These are phyloP conservation scores for Quercus aquifolioides DNA, from an alignment of 306 rosid genomes.

Conservation along the genomic window DNA sequence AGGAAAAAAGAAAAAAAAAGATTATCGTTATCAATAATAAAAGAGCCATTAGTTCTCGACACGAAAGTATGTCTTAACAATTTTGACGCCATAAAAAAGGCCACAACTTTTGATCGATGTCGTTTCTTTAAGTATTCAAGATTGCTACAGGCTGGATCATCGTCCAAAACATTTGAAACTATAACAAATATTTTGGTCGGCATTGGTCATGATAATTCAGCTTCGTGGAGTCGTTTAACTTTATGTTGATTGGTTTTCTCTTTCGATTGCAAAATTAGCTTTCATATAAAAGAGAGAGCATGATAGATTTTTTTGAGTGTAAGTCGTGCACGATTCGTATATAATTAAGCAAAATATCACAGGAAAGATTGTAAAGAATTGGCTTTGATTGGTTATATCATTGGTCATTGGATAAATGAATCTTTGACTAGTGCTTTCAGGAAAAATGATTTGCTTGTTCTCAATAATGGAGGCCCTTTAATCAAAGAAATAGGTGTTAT, in stretches of 20 bases:
- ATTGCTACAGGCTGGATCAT: constrained; percentile 22
- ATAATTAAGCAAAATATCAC: constrained; percentile 31
- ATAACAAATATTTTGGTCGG: neutral
- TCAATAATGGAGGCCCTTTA: constrained; percentile 47
- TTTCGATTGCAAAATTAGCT: constrained; percentile 26
- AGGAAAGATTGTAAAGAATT: constrained; percentile 13
- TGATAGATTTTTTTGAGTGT: constrained; percentile 23
- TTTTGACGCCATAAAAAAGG: neutral
- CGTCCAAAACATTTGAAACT: constrained; percentile 18
- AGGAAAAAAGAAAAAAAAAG: neutral
- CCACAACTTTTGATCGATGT: constrained; percentile 2
- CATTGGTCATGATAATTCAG: constrained; percentile 9
- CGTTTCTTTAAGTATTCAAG: neutral
- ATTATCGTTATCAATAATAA: constrained; percentile 8
- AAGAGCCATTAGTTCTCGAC: neutral
- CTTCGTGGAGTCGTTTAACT: constrained; percentile 22
- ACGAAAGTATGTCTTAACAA: constrained; percentile 2
- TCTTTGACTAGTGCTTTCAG: constrained; percentile 49
- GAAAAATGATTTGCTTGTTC: constrained; percentile 35
- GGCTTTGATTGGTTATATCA: constrained; percentile 29
- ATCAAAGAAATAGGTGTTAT: constrained; percentile 28
- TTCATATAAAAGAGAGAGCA: constrained; percentile 37
- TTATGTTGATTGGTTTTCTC: constrained; percentile 16
- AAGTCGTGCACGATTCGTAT: constrained; percentile 37
- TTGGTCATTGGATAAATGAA: constrained; percentile 29